A percentile compares a stretch with the other conserved stretches of the same genome.
These are phyloP conservation scores for Ascochyta koolunga DNA, from an alignment of 2,329 filamentous ascomycete species.

Conservation along the genomic window DNA sequence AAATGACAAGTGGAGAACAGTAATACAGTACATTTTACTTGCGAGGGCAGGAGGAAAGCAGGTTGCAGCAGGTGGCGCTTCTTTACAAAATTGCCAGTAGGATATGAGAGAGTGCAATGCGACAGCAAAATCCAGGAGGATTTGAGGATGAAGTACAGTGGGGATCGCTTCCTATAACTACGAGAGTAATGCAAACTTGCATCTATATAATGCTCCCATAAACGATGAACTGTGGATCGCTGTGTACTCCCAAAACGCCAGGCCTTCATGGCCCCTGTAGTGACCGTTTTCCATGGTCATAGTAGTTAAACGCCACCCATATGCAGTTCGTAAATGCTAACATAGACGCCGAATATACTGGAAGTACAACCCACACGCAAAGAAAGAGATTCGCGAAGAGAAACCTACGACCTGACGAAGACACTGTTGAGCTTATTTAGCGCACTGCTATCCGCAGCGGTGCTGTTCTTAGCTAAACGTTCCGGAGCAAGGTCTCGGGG, in stretches of 20 bases:
- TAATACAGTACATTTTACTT: too few relatives aligned
- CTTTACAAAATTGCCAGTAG: too few relatives aligned
- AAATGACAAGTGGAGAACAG: too few relatives aligned
- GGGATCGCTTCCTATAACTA: neutral
- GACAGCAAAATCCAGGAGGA: neutral
- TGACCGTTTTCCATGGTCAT: constrained; percentile 5
- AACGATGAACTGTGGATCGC: neutral
- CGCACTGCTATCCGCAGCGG: constrained; percentile 37
- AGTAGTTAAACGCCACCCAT: constrained; percentile 32
- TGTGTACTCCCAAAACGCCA: constrained; percentile 11
- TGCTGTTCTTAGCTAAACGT: constrained; percentile 41
- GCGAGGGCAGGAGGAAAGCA: too few relatives aligned
- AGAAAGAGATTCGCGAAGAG: constrained; percentile 2
- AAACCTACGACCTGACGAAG: constrained; percentile 36
- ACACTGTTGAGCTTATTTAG: constrained; percentile 45
- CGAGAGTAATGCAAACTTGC: neutral
- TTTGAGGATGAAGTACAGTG: neutral
- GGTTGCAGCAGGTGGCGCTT: too few relatives aligned
- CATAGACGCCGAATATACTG: constrained; percentile 5
- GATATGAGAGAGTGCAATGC: too few relatives aligned
- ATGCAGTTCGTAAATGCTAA: constrained; percentile 37
- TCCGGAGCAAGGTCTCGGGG: constrained; percentile 42
- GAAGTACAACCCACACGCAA: constrained; percentile 4
- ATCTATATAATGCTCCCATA: neutral
- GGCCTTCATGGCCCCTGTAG: constrained; percentile 7